Evolutionary conservation across 805 yeast species (phyloP).

Genomic region (Saccharomycopsis vini): DNA sequence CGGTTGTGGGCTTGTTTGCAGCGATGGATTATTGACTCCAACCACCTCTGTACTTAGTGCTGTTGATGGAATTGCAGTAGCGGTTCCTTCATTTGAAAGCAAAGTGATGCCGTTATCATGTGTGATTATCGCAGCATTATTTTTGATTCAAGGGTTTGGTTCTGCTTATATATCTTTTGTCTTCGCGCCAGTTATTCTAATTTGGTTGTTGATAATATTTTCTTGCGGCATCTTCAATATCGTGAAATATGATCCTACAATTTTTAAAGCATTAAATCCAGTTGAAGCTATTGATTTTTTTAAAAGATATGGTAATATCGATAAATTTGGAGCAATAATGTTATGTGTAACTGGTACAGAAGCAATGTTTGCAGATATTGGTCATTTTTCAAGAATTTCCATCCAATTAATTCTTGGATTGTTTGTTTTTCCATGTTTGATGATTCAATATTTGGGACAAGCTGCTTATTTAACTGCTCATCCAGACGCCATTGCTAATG

Average conservation of each 20-base stretch:
- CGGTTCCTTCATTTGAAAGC: slow-evolving; percentile 34
- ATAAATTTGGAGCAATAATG: slow-evolving; percentile 42
- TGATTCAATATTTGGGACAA: slow-evolving; percentile 50
- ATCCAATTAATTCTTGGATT: slow-evolving; percentile 37
- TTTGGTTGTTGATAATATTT: slow-evolving; percentile 41
- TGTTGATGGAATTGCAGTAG: slow-evolving; percentile 45
- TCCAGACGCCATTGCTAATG: slow-evolving; percentile 33
- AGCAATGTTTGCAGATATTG: slow-evolving; percentile 58
- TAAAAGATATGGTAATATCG: slow-evolving; percentile 30
- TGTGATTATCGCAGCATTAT: slow-evolving; percentile 37
- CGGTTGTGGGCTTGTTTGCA: slow-evolving; percentile 48
- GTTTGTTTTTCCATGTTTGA: slow-evolving; percentile 44
- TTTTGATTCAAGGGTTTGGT: slow-evolving; percentile 41
- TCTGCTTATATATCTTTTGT: slow-evolving; percentile 37
- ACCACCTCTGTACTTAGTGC: slow-evolving; percentile 55
- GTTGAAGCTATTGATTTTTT: slow-evolving; percentile 40
- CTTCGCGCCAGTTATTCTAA: slow-evolving; percentile 46
- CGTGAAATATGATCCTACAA: slow-evolving; percentile 29
- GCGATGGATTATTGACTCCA: slow-evolving; percentile 56
- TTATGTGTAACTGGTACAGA: slow-evolving; percentile 51
- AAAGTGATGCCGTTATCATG: slow-evolving; percentile 42
- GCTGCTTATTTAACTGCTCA: slow-evolving; percentile 38
- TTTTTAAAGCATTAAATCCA: slow-evolving; percentile 44
- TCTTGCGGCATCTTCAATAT: slow-evolving; percentile 41
- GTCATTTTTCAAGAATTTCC: slow-evolving; percentile 44